phyloP scores from a whole-genome alignment of 495 filamentous ascomycete genomes.

The Tuber borchii region DNA sequence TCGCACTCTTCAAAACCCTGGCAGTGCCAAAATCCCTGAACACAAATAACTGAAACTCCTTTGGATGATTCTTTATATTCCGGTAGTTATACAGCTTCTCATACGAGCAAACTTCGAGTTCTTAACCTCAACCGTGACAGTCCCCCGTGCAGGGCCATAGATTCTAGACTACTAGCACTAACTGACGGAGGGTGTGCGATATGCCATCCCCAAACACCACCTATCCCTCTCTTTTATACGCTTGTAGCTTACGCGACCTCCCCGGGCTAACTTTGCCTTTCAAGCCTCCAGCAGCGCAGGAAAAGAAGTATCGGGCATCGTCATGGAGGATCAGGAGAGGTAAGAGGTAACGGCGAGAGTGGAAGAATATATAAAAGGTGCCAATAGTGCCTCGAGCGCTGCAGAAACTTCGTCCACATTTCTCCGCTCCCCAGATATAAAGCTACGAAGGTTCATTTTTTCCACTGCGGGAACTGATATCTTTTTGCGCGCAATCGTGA shows the following conservation, averaged over 20 bases:
- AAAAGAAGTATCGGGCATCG: neutral
- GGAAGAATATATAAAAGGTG: neutral
- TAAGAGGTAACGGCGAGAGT: neutral
- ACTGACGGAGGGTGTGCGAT: neutral
- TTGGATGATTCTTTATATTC: neutral
- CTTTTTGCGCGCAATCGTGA: neutral
- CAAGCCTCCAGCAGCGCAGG: neutral
- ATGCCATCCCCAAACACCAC: neutral
- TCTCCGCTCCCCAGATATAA: neutral
- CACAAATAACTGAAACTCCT: too few species aligned
- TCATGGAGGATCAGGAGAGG: neutral
- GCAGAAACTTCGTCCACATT: neutral
- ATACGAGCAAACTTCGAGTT: neutral
- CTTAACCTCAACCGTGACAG: neutral
- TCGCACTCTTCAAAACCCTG: neutral
- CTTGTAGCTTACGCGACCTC: neutral
- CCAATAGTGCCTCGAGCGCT: neutral
- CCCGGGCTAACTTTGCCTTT: neutral
- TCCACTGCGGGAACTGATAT: neutral
- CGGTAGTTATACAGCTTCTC: neutral
- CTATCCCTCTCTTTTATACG: neutral
- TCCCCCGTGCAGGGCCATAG: neutral
- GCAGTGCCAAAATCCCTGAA: neutral
- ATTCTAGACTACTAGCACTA: neutral
- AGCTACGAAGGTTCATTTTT: neutral